Conservation (phyloP, 257 asterid species). For the Galeopsis tetrahit region DNA sequence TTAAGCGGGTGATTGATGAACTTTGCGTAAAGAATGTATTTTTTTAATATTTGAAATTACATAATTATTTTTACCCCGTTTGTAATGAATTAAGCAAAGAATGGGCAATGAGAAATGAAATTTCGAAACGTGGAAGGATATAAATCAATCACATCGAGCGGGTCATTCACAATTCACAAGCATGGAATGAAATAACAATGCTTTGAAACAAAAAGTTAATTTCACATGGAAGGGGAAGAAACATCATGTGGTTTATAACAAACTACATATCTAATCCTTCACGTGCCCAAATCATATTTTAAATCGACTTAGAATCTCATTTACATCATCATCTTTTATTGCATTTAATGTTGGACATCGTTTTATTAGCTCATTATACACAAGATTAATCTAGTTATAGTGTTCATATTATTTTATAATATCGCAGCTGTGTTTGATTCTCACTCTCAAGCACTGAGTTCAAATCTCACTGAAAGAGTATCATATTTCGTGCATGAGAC, state of each 20-base stretch:
- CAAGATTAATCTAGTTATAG: neutral
- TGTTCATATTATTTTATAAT: neutral
- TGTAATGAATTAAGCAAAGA: neutral
- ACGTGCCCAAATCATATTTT: constrained; percentile 19
- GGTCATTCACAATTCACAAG: neutral
- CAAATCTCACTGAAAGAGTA: too few species aligned
- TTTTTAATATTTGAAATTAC: too few species aligned
- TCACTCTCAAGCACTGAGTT: too few species aligned
- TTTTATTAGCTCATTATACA: neutral
- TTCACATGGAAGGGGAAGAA: constrained; percentile 22
- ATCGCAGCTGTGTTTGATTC: too few species aligned
- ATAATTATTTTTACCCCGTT: too few species aligned
- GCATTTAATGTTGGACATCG: neutral
- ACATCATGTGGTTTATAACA: constrained; percentile 26
- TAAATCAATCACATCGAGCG: neutral
- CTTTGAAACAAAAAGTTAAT: constrained; percentile 18
- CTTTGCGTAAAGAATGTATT: too few species aligned
- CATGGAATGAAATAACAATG: neutral
- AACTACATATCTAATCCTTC: constrained; percentile 26
- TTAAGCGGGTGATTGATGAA: too few species aligned
- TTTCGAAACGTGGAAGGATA: constrained; percentile 9
- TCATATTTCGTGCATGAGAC: too few species aligned
- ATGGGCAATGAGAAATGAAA: neutral
- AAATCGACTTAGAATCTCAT: constrained; percentile 2
- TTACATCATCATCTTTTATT: neutral